These are phyloP conservation scores for Terana coerulea DNA, from an alignment of 768 basidiomycete genomes.

Conservation along the genomic window DNA sequence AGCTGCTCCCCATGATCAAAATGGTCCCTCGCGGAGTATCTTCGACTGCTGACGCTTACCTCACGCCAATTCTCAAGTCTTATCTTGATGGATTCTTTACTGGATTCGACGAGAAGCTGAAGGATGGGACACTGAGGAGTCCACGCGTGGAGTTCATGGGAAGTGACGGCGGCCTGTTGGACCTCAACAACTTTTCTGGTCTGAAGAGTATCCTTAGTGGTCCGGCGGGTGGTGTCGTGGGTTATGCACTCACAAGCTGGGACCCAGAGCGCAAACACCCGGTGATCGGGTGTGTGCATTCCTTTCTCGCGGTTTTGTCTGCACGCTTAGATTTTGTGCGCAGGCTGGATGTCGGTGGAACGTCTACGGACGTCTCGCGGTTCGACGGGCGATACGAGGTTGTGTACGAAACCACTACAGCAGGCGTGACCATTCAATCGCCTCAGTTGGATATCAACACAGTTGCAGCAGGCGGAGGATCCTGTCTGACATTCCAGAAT, in stretches of 20 bases:
- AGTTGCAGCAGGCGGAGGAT: slow-evolving; percentile 93
- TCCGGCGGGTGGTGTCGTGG: slow-evolving; percentile 95
- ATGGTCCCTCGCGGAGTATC: slow-evolving; percentile 92
- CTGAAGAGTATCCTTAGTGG: slow-evolving; percentile 91
- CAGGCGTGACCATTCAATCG: slow-evolving; percentile 87
- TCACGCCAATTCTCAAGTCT: slow-evolving; percentile 80
- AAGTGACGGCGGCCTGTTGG: slow-evolving; percentile 84
- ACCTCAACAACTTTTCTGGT: slow-evolving; percentile 82
- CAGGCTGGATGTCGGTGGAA: slow-evolving; percentile 91
- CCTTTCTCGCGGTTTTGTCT: background rate
- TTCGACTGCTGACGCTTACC: slow-evolving; percentile 91
- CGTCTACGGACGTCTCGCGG: slow-evolving; percentile 92
- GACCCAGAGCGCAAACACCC: slow-evolving; percentile 66
- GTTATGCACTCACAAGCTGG: slow-evolving; percentile 92
- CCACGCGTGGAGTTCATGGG: slow-evolving; percentile 94
- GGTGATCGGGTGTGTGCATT: slow-evolving; percentile 69
- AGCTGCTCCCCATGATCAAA: slow-evolving; percentile 92
- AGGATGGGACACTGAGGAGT: slow-evolving; percentile 51
- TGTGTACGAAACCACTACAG: slow-evolving; percentile 94
- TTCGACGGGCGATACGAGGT: slow-evolving; percentile 90
- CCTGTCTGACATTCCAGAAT: slow-evolving; percentile 83
- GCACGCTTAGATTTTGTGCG: background rate
- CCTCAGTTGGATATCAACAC: slow-evolving; percentile 96
- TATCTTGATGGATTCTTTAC: slow-evolving; percentile 91
- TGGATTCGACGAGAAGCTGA: slow-evolving; percentile 77